phyloP scores from a whole-genome alignment of 139 green algal species.

The Chlamydomonas incerta region DNA sequence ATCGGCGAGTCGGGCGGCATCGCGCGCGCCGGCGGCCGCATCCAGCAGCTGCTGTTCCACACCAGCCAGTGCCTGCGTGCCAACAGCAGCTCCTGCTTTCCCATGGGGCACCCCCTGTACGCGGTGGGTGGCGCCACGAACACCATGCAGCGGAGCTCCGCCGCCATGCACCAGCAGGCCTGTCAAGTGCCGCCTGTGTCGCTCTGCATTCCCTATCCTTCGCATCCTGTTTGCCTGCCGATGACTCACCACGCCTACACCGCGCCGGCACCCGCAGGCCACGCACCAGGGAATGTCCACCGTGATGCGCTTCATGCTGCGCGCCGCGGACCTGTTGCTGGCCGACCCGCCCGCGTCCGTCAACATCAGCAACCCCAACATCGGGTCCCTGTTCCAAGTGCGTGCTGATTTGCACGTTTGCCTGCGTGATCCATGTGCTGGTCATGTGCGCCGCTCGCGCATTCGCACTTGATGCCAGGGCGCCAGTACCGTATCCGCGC shows the following conservation, averaged over 20 bases:
- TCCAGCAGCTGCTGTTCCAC: neutral
- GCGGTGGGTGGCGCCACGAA: too few relatives aligned
- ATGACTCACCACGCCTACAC: too few relatives aligned
- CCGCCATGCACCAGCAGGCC: too few relatives aligned
- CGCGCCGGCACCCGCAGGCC: neutral
- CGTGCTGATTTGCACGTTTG: too few relatives aligned
- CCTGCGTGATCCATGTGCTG: too few relatives aligned
- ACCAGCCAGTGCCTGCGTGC: neutral
- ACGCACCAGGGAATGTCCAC: neutral
- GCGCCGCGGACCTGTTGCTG: neutral
- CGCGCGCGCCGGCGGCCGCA: neutral
- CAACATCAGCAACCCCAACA: neutral
- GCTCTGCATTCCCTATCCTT: too few relatives aligned
- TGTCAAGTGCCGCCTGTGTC: too few relatives aligned
- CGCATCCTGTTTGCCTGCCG: too few relatives aligned
- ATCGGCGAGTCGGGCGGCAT: neutral
- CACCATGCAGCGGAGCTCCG: too few relatives aligned
- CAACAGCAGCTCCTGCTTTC: neutral
- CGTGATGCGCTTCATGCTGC: neutral
- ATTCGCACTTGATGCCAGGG: too few relatives aligned
- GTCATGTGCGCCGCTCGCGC: too few relatives aligned
- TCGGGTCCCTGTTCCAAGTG: neutral
- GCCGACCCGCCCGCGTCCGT: neutral
- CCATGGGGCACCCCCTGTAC: neutral
- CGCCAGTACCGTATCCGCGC: too few relatives aligned